Evolutionary conservation across 805 yeast species (phyloP), one percentile per base, ranked within the genome.

Genomic region (Candida methanosorbosa): DNA sequence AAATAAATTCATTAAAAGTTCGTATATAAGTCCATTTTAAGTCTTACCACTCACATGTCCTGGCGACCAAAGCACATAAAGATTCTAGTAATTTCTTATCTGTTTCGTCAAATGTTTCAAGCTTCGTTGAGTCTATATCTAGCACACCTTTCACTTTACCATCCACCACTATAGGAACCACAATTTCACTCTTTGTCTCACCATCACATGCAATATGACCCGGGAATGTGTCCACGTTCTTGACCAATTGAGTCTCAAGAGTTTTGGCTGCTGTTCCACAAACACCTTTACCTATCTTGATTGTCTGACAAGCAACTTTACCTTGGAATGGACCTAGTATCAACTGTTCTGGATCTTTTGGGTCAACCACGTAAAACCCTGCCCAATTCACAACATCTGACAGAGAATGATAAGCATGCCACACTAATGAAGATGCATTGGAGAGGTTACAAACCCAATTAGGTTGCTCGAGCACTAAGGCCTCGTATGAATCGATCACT

Each of bases 131-230:
- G 54, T 90, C 98, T 27, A 90, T 69, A 52, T 92, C 97, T 34
- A 90, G 64, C 5, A 90, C 97, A 5, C 92, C 97, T 15, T 72
- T 47, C 1, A 77, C 59, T 13, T 48, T 48, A 3, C 67, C 71
- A 3, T 59, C 57, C 12, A 37, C 39, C 2, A 56, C 24, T 6
- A 88, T 72, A 0, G 97, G 97, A 2, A 90, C 88, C 16, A 92
- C 97, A 21, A 90, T 82, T 52, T 90, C 98, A 54, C 95, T 82
- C 42, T 81, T 71, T 0, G 97, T 90, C 38, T 79, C 95, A 0
- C 95, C 95, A 59, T 92, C 98, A 60, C 98, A 90, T 0, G 97
- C 97, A 43, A 90, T 92, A 53, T 90, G 97, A 1, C 94, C 94
- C 0, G 95, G 94, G 48, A 75, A 86, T 45, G 70, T 54, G 16